A percentile compares a stretch with the other conserved stretches of the same genome.
These are phyloP conservation scores for Tuber microsphaerosporum DNA, from an alignment of 495 filamentous ascomycete species.

Conservation along the genomic window DNA sequence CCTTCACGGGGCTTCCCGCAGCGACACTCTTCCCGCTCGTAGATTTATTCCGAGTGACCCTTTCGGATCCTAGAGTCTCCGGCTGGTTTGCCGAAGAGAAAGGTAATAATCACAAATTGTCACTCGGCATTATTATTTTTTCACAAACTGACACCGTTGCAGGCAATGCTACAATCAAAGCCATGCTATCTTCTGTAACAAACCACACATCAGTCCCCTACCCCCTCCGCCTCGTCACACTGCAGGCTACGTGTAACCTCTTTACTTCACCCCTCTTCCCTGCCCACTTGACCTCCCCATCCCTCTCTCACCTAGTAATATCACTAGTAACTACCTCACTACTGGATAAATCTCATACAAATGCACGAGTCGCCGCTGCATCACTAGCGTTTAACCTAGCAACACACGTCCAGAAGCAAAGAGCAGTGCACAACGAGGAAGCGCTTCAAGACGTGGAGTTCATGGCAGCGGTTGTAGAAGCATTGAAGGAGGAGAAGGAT, in stretches of 20 bases:
- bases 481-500: constrained; percentile 58
- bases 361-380: constrained; percentile 65
- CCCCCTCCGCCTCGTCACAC: constrained; percentile 69
- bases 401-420: constrained; percentile 57
- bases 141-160: constrained; percentile 9
- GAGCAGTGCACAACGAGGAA: constrained; percentile 54
- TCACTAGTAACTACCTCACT: constrained; percentile 51
- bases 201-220: constrained; percentile 57
- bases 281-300: constrained; percentile 43
- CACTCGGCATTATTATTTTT: constrained; percentile 14
- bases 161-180: constrained; percentile 55
- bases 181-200: constrained; percentile 57
- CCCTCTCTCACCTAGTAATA: constrained; percentile 41
- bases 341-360: constrained; percentile 50
- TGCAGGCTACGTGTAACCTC: constrained; percentile 57
- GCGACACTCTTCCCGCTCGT: constrained; percentile 67
- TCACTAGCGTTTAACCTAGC: constrained; percentile 80
- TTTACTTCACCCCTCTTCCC: constrained; percentile 58
- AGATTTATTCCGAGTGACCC: constrained; percentile 69
- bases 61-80: constrained; percentile 76
- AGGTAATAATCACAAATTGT: constrained; percentile 24
- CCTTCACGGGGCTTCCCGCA: constrained; percentile 49
- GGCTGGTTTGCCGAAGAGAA: constrained; percentile 76
- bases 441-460: constrained; percentile 65
- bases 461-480: constrained; percentile 67